Conservation (phyloP, 495 filamentous ascomycete genomes). For the Pyrenula massariospora region DNA sequence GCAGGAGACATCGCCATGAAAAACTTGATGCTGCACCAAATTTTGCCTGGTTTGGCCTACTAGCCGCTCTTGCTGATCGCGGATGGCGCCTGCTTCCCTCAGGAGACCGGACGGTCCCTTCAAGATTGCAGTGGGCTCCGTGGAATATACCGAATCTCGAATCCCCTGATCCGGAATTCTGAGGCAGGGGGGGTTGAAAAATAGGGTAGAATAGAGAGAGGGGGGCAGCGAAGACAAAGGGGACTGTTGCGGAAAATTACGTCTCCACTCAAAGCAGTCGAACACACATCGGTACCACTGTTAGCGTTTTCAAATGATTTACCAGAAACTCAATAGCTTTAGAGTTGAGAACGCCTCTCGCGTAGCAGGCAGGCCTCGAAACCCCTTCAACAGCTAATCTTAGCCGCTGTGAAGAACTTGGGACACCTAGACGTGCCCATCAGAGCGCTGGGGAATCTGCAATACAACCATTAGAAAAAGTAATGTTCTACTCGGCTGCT, state of each 20-base stretch:
- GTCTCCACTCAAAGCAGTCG: neutral
- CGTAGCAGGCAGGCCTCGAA: no score
- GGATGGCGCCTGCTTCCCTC: neutral
- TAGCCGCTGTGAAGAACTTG: no score
- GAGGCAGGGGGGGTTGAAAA: no score
- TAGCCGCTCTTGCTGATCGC: neutral
- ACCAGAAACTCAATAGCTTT: no score
- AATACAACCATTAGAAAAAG: no score
- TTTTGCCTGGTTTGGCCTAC: neutral
- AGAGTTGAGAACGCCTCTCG: no score
- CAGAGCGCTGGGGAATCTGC: no score
- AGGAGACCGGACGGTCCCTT: neutral
- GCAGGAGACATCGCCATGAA: neutral
- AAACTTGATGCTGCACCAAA: neutral
- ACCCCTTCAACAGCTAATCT: no score
- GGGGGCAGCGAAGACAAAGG: neutral
- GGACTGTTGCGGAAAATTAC: neutral
- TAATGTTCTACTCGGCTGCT: no score
- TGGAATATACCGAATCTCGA: neutral
- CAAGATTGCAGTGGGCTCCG: neutral
- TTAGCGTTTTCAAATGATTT: no score
- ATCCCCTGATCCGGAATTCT: neutral
- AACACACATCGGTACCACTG: neutral
- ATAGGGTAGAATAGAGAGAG: no score
- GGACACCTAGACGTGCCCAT: no score